Evolutionary conservation across 192 early-diverging fungal genomes (phyloP).

Genomic region (Rhizoclosmatium sp.): DNA sequence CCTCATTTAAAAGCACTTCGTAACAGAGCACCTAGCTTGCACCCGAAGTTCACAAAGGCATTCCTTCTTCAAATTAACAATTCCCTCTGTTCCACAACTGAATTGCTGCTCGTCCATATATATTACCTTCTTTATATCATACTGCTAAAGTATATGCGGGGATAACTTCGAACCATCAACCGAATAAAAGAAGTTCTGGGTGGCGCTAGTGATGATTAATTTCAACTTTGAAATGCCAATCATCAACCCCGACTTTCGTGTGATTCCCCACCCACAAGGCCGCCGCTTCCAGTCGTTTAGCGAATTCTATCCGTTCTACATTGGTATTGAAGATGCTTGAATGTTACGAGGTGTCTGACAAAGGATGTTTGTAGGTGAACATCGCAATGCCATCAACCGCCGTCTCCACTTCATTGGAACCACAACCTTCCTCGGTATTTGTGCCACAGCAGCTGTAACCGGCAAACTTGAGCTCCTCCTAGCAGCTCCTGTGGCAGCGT

Average conservation of each 20-base stretch:
- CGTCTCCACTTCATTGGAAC: constrained; percentile 66
- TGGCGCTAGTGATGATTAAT: not conserved
- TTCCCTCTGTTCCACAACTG: too few species aligned
- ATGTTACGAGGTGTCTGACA: constrained; percentile 21
- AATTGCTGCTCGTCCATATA: too few species aligned
- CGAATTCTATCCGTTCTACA: constrained; percentile 75
- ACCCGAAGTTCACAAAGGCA: too few species aligned
- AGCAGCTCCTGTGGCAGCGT: constrained; percentile 33
- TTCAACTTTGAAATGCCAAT: constrained; percentile 5
- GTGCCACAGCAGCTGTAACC: constrained; percentile 2
- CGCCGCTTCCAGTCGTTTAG: constrained; percentile 60
- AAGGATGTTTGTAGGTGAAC: constrained; percentile 24
- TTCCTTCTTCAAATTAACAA: too few species aligned
- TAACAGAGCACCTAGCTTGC: too few species aligned
- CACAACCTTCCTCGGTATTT: constrained; percentile 9
- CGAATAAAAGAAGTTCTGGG: too few species aligned
- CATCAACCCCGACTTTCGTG: constrained; percentile 32
- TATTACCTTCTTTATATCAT: too few species aligned
- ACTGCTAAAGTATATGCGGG: too few species aligned
- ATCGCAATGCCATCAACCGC: constrained; percentile 53
- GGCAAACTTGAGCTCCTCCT: not conserved
- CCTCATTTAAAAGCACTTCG: too few species aligned
- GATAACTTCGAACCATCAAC: too few species aligned
- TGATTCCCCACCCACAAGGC: constrained; percentile 43
- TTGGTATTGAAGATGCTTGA: constrained; percentile 60